Evolutionary conservation across 2,329 filamentous ascomycete genomes (phyloP).

Genomic region (Aspergillus sergii): DNA sequence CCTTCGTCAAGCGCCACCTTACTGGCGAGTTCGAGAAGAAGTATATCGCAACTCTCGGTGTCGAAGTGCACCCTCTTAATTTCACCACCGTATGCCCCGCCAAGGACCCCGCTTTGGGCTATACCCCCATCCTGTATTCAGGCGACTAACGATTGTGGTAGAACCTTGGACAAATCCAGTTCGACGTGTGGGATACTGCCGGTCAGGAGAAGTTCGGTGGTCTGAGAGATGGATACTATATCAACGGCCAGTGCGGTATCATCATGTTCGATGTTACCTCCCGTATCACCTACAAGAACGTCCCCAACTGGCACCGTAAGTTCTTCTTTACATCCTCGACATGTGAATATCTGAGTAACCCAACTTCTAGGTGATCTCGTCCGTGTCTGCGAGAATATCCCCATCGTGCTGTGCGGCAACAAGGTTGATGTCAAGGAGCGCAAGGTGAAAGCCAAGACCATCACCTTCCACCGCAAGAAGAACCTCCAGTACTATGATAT

Average conservation of each 20-base stretch:
- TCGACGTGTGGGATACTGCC: slow-evolving; percentile 99
- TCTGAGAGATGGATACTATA: slow-evolving; percentile 99
- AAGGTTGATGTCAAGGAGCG: slow-evolving; percentile 99
- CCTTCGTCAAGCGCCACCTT: slow-evolving; percentile 99
- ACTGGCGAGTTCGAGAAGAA: slow-evolving; percentile 99
- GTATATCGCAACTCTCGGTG: slow-evolving; percentile 99
- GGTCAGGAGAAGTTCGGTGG: slow-evolving; percentile 99
- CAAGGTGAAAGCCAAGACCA: slow-evolving; percentile 99
- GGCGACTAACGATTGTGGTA: slow-evolving; percentile 41
- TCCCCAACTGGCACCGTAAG: slow-evolving; percentile 99
- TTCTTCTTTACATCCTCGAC: slow-evolving; percentile 29
- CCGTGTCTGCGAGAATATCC: slow-evolving; percentile 98
- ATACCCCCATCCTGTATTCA: slow-evolving; percentile 16
- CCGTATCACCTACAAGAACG: slow-evolving; percentile 99
- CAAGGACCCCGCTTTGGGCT: slow-evolving; percentile 34
- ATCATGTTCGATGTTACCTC: slow-evolving; percentile 99
- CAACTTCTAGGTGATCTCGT: slow-evolving; percentile 78
- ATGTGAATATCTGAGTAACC: slow-evolving; percentile 15
- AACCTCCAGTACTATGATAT: slow-evolving; percentile 99
- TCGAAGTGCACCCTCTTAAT: slow-evolving; percentile 97
- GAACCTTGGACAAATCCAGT: slow-evolving; percentile 96
- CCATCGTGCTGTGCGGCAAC: slow-evolving; percentile 97
- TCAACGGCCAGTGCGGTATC: slow-evolving; percentile 99
- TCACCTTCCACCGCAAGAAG: slow-evolving; percentile 99
- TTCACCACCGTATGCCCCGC: slow-evolving; percentile 87